Base-by-base conservation (phyloP, 139 green algal genomes). In the Dunaliella sp. region DNA sequence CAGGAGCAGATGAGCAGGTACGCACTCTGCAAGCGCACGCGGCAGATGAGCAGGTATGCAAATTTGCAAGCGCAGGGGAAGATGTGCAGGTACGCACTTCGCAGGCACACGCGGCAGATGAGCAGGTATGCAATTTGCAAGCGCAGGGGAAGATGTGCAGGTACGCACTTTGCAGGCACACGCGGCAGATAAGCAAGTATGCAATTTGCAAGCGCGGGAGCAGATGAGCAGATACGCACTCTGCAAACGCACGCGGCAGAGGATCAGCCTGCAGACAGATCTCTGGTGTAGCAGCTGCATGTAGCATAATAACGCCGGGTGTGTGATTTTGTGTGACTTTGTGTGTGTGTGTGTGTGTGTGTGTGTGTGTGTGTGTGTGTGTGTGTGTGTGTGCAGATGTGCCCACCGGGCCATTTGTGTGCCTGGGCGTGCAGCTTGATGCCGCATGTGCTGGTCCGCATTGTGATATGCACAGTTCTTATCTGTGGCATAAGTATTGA, bases 1-100 rank as follows among this genome's bases (percentile, higher is more conserved):
- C 88, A 33, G 95, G 95, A 1, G 94, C 91, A 7, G 95, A 98
- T 84, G 93, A 97, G 88, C 92, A 96, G 91, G 93, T 95, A 65
- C 48, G 48, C 16, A 65, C 48, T 26, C 16, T 16, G 80, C 34
- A 84, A 28, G 7, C 48, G 7, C 16, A 7, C 48, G 48, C 48
- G n/a, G n/a, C n/a, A n/a, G n/a, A n/a, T n/a, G n/a, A n/a, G n/a
- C n/a, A n/a, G n/a, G n/a, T n/a, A n/a, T n/a, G n/a, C n/a, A n/a
- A n/a, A n/a, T n/a, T n/a, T n/a, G n/a, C n/a, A n/a, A n/a, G n/a
- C n/a, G n/a, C n/a, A n/a, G n/a, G n/a, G n/a, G n/a, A n/a, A n/a
- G n/a, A n/a, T n/a, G n/a, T n/a, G n/a, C n/a, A n/a, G n/a, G n/a
- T n/a, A n/a, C n/a, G n/a, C 48, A 65, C 48, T 26, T 65, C 48